Evolutionary conservation across 768 basidiomycete species (phyloP).

Genomic region (Leucosporidium scottii): DNA sequence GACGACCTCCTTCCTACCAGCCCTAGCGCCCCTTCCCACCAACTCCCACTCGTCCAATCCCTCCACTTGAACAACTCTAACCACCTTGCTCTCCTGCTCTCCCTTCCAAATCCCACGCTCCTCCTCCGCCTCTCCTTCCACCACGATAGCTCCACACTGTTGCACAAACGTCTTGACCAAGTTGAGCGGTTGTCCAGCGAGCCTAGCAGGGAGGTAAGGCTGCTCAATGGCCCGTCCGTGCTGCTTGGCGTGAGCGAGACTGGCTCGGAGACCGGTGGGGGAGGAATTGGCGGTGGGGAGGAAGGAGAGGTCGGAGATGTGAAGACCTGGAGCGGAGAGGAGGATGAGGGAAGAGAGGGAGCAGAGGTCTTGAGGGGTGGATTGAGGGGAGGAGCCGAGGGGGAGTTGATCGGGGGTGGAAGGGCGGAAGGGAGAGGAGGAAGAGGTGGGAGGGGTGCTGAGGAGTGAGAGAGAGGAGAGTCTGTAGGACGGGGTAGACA

Average conservation of each 20-base stretch:
- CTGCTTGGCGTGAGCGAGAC: not conserved
- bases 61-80: constrained; percentile 9
- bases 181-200: not conserved
- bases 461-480: constrained; percentile 5
- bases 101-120: not conserved
- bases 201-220: too few species aligned
- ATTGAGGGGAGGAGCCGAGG: not conserved
- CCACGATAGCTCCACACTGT: constrained; percentile 5
- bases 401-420: not conserved
- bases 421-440: not conserved
- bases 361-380: constrained; percentile 10
- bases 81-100: constrained; percentile 2
- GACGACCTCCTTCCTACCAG: constrained; percentile 2
- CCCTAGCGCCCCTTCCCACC: not conserved
- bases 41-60: constrained; percentile 10
- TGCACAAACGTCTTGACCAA: constrained; percentile 5
- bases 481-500: not conserved
- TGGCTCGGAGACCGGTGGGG: constrained; percentile 3
- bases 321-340: constrained; percentile 19
- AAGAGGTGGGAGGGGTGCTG: not conserved
- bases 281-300: constrained; percentile 7
- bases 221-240: not conserved
- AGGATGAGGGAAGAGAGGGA: constrained; percentile 15
- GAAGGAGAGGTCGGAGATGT: constrained; percentile 25
- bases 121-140: not conserved